Conservation (phyloP, 495 filamentous ascomycete species). For the Tetracladium setigerum region DNA sequence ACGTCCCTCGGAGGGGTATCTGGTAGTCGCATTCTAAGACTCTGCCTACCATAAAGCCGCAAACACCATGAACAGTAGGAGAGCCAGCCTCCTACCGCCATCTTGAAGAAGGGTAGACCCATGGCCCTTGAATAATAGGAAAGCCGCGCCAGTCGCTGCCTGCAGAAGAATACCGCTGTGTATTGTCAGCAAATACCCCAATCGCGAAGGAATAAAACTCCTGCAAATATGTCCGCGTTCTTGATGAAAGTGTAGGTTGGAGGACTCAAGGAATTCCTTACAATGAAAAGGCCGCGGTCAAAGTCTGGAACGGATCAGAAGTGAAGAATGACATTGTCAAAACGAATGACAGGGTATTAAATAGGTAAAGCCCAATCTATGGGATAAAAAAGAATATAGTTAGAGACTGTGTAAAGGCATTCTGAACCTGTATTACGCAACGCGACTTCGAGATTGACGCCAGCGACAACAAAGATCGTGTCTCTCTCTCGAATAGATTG, state of each 20-base stretch:
- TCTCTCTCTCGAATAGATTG: too few species aligned
- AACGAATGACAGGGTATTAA: conserved; percentile 27
- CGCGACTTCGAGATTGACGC: conserved; percentile 19
- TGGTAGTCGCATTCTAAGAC: too few species aligned
- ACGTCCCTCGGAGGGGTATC: too few species aligned
- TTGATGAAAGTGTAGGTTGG: neutral
- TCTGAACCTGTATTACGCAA: conserved; percentile 25
- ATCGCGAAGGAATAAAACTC: neutral
- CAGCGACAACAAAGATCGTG: conserved; percentile 21
- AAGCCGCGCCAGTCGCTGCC: conserved; percentile 40
- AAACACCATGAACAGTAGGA: conserved; percentile 43
- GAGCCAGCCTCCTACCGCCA: conserved; percentile 53
- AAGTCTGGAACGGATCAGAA: conserved; percentile 38
- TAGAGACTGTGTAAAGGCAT: conserved; percentile 18
- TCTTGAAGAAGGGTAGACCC: conserved; percentile 42
- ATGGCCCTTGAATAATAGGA: conserved; percentile 43
- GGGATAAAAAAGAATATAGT: conserved; percentile 32
- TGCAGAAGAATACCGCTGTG: conserved; percentile 44
- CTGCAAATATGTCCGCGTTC: conserved; percentile 2
- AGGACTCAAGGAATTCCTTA: conserved; percentile 22
- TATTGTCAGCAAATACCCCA: conserved; percentile 1
- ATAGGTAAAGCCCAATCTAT: conserved; percentile 43
- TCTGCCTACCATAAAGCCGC: conserved; percentile 35
- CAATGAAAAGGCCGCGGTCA: conserved; percentile 48
- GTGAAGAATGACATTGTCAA: conserved; percentile 34